Base-by-base conservation (phyloP, 2,329 filamentous ascomycete species). In the Neofusicoccum parvum region DNA sequence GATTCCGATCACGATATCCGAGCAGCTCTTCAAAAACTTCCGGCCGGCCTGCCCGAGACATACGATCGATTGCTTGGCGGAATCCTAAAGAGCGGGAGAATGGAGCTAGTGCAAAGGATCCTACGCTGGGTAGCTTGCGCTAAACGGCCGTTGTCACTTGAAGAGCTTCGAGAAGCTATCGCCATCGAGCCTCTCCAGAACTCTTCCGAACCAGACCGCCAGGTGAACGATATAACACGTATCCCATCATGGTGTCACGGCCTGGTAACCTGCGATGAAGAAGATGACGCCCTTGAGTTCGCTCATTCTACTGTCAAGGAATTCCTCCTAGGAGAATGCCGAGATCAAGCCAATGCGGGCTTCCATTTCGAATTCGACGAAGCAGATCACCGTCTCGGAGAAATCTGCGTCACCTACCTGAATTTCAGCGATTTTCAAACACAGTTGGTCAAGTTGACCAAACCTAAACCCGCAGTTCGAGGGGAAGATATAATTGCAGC, bases 81-180 rank as follows among this genome's bases (percentile, higher is more conserved):
- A 2, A 32, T 56, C 9, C 1, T 0, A 11, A 32, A 27, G n/a
- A 43, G 36, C 17, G 53, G 36, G 2, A 20, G 27, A 5, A 32
- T 3, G 27, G 10, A 1, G 0, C 1, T 41, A 11, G 36, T 56
- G 12, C 1, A 39, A 12, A 56, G 10, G 17, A 56, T 23, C 3
- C 43, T 56, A 3, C 53, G 5, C 17, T 56, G 53, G 53, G n/a
- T 56, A 32, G 39, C 37, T 5, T 56, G 53, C 12, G 71, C 76
- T 2, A 76, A 72, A 65, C 72, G 75, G 41, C 72, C 72, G 1
- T 65, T 81, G 1, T 70, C 69, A 4, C 70, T 80, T 0, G 68
- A 72, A n/a, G 75, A 81, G 66, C 69, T 82, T 1, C 70, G 68
- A 5, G 79, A 81, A 62, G 76, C 74, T 2, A 71, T 80, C 39